Base-by-base conservation (phyloP, 305 asterid genomes). In the Ilex paraguariensis region DNA sequence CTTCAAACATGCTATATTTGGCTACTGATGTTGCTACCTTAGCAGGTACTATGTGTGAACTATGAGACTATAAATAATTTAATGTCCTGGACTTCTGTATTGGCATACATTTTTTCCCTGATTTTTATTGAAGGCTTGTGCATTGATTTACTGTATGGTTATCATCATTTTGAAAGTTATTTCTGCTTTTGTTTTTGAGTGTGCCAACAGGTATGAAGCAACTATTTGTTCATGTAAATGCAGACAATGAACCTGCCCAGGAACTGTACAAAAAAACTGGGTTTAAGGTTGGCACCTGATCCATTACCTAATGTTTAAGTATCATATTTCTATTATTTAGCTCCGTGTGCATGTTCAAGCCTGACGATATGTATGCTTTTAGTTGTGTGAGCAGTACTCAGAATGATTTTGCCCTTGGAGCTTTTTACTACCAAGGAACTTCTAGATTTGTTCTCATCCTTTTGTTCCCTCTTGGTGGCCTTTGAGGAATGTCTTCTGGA, bases 201-300 rank as follows among this genome's bases (percentile, higher is more conserved):
- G 28, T 66, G 6, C 61, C 56, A 77, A 57, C 87, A 91, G 96
- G 95, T 68, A 56, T 87, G 79, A 80, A 75, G 67, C 91, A 81
- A 60, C 77, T 91, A 36, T 86, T 86, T 77, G 96, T 91, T 70
- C 98, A 88, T 72, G 98, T 88, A 54, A 81, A 88, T 66, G 76
- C 82, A 65, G 91, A 81, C 68, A 88, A 91, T 82, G 69, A 73
- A 69, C 78, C 82, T 70, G 98, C 95, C 49, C 88, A 78, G 78
- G 87, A 87, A 68, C 87, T 91, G 68, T 91, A 87, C 84, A 67
- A 21, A 62, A 91, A 84, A 66, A 78, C 79, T 60, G 98, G 98
- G 39, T 91, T 91, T 69, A 73, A 84, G 91, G 98, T 90, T 57
- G 64, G 58, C 56, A n/a, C 74, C 39, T 58, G 54, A 58, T 40